phyloP scores from a whole-genome alignment of 805 yeast genomes.

The Starmerella apis region DNA sequence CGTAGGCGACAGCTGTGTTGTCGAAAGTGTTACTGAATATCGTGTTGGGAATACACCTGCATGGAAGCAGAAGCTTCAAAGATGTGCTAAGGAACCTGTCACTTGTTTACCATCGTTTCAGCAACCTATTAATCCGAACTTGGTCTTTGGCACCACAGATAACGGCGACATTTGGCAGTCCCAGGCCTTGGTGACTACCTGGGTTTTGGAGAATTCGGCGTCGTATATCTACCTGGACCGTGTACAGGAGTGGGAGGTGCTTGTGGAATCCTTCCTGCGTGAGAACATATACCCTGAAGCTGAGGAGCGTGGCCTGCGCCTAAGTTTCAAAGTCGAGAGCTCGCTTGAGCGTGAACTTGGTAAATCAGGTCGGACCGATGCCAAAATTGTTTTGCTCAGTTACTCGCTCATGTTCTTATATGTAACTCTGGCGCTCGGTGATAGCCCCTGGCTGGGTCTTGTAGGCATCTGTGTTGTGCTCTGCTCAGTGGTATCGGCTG shows the following conservation, averaged over 20 bases:
- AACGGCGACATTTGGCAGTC: constrained; percentile 41
- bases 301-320: constrained; percentile 42
- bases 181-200: constrained; percentile 64
- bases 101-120: constrained; percentile 82
- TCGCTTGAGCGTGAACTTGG: constrained; percentile 78
- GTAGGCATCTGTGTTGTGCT: constrained; percentile 77
- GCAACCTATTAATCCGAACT: constrained; percentile 68
- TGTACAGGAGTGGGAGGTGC: constrained; percentile 55
- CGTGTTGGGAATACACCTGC: constrained; percentile 47
- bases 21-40: constrained; percentile 84
- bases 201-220: constrained; percentile 48
- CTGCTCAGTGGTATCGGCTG: constrained; percentile 68
- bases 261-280: constrained; percentile 47
- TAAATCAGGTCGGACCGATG: constrained; percentile 70
- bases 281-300: constrained; percentile 39
- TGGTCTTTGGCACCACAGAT: constrained; percentile 52
- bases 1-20: constrained; percentile 58
- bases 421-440: constrained; percentile 72
- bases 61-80: constrained; percentile 48
- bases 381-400: constrained; percentile 57
- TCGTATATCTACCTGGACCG: constrained; percentile 29
- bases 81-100: constrained; percentile 73
- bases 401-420: constrained; percentile 80
- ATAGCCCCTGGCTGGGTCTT: constrained; percentile 67
- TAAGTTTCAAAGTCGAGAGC: constrained; percentile 71